Base-by-base conservation (phyloP, 768 basidiomycete species). In the Boletus rubescentipes region DNA sequence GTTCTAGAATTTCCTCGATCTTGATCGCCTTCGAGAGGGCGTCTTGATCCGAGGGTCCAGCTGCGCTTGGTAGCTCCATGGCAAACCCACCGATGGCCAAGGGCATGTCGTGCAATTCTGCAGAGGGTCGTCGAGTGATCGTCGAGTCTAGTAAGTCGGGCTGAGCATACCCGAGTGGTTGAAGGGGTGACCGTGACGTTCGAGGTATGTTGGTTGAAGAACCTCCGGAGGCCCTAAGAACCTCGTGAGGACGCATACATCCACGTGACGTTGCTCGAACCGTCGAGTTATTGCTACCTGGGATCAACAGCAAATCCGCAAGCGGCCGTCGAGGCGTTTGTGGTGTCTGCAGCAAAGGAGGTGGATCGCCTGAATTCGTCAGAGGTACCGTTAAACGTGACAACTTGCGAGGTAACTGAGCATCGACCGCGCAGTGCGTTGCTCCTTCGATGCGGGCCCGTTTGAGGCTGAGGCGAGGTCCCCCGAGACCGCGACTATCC, bases 241-340 rank as follows among this genome's bases (percentile, higher is more conserved):
- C n/a, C 23, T 44, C 36, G 4, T 26, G 10, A 34, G n/a, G 16
- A 2, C 54, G 61, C 55, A 59, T 61, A 64, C 35, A 54, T 54
- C 37, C 57, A 38, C n/a, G 51, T 3, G 51, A 39, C 38, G 39
- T 46, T 47, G 26, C n/a, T 15, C 30, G 45, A 18, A 15, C 2
- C 21, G 20, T 14, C 2, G 44, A 10, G 14, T n/a, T 31, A 40
- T 49, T 37, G 20, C n/a, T 44, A 0, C 29, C 26, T 15, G 51
- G 34, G 23, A 57, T 36, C 1, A 55, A 32, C 16, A 40, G 54
- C 21, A 67, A 41, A 42, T 62, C 65, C n/a, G 50, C 42, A 30
- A 67, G 59, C 0, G 65, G 65, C 11, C 38, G 65, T 52, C 62
- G 51, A 16, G 52, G 56, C 3, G 64, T 63, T 44, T 14, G 53